Base-by-base conservation (phyloP, 202 grass and related monocot genomes). In the Cymbopogon flexuosus region DNA sequence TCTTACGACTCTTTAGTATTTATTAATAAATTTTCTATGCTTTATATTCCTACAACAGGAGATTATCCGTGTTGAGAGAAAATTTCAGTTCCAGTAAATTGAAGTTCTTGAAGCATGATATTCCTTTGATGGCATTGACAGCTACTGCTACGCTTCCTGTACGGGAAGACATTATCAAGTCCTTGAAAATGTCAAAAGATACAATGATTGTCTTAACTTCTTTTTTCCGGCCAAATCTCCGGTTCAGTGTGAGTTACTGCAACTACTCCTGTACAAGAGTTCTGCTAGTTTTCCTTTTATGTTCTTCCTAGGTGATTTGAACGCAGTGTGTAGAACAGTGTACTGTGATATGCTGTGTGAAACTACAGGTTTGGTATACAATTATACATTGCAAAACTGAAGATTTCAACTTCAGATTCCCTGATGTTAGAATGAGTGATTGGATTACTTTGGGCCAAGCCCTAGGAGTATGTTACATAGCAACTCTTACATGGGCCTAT, bases 201-300 rank as follows among this genome's bases (percentile, higher is more conserved):
- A 90, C 89, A 65, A 52, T 41, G 5, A 72, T 87, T 68, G 85
- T 94, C 56, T 81, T 94, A 72, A 94, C 94, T 35, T 92, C 90
- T 14, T 92, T 97, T 89, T 91, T 94, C 31, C 81, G 94, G 41
- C 81, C 88, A 78, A 97, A 94, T 79, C 94, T 97, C 31, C 88
- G 51, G 76, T 94, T 94, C 69, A 89, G 65, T n/a, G 92, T 94
- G 77, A 88, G 95, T 89, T 58, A n/a, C 47, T 52, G 47, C 19
- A 37, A 58, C 21, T 71, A 29, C 47, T 51, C 16, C 47, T 6
- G 0, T 51, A 51, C 15, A n/a, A 51, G 3, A 58, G 10, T 68
- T 76, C 15, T 51, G 19, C 43, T 37, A 45, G 10, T 19, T 80
- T 9, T 34, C 29, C 1, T 33, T 84, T 62, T 12, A 59, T 84